Percentiles rank a stretch among this genome's conserved stretches.
These are phyloP conservation scores for Alternaria brassicae DNA, from an alignment of 2,329 filamentous ascomycete species.

Conservation along the genomic window DNA sequence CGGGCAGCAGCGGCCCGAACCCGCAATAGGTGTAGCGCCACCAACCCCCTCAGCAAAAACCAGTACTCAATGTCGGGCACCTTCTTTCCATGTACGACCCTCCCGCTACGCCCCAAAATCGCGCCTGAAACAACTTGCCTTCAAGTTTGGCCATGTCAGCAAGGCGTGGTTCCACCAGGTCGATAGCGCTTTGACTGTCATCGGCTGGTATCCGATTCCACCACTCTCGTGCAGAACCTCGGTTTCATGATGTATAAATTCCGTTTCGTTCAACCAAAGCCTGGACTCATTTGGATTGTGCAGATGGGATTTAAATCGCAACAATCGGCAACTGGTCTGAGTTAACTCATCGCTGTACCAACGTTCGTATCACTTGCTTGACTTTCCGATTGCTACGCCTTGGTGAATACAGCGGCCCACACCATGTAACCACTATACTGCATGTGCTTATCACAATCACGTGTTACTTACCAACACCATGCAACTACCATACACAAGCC, in stretches of 20 bases:
- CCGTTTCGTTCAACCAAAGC: too few species aligned
- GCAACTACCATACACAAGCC: not conserved
- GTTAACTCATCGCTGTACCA: not conserved
- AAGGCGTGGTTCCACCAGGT: too few species aligned
- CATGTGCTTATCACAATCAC: not conserved
- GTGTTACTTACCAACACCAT: not conserved
- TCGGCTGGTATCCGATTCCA: not conserved
- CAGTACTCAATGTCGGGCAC: not conserved
- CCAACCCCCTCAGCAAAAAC: not conserved
- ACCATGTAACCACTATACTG: not conserved
- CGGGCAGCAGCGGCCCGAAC: slow-evolving; percentile 5
- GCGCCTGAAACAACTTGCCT: not conserved
- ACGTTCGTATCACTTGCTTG: not conserved
- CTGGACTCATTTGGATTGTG: too few species aligned
- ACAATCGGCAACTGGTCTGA: not conserved
- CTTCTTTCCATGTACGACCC: not conserved
- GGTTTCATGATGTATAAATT: not conserved
- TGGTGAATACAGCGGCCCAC: not conserved
- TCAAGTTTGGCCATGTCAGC: not conserved
- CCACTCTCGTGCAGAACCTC: not conserved
- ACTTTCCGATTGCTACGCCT: not conserved
- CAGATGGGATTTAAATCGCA: not conserved
- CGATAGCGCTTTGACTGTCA: not conserved
- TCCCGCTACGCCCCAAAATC: not conserved
- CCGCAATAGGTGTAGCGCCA: not conserved